These are phyloP conservation scores for Triadica sebifera DNA, from an alignment of 345 rosid species.

Conservation along the genomic window DNA sequence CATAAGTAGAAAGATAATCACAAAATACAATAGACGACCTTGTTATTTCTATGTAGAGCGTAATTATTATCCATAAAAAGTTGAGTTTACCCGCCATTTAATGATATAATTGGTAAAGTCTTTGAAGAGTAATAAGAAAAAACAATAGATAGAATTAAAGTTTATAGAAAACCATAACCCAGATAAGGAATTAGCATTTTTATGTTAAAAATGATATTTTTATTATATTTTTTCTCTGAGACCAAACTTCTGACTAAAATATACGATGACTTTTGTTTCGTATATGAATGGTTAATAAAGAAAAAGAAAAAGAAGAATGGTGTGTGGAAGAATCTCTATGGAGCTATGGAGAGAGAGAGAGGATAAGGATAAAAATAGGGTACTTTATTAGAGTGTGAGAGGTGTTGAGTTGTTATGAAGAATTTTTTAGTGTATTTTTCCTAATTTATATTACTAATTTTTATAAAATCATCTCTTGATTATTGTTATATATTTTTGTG, in stretches of 20 bases:
- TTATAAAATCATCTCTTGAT: background rate
- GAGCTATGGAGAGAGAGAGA: slow-evolving; percentile 2
- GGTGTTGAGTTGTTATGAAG: slow-evolving; percentile 38
- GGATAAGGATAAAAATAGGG: slow-evolving; percentile 24
- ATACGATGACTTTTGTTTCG: background rate
- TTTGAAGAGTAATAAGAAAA: slow-evolving; percentile 52
- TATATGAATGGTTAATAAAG: background rate
- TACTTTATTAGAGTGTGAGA: slow-evolving; percentile 31
- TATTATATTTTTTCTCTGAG: too few species aligned
- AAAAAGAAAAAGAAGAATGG: too few species aligned
- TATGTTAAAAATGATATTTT: background rate
- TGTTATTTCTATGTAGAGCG: slow-evolving; percentile 67
- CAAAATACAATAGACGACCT: slow-evolving; percentile 47
- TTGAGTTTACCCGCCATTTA: slow-evolving; percentile 87
- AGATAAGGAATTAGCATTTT: slow-evolving; percentile 33
- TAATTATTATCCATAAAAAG: slow-evolving; percentile 85
- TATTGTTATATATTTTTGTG: background rate
- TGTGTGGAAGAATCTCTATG: slow-evolving; percentile 1
- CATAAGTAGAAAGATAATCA: background rate
- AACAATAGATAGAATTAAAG: slow-evolving; percentile 39
- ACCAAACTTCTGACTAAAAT: background rate
- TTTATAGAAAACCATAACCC: slow-evolving; percentile 32
- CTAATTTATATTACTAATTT: background rate
- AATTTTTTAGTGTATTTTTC: background rate
- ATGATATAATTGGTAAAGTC: slow-evolving; percentile 53